Percentiles rank a stretch among this genome's conserved stretches.
phyloP scores from a whole-genome alignment of 177 flowering plant species.

The Tripterygium wilfordii region DNA sequence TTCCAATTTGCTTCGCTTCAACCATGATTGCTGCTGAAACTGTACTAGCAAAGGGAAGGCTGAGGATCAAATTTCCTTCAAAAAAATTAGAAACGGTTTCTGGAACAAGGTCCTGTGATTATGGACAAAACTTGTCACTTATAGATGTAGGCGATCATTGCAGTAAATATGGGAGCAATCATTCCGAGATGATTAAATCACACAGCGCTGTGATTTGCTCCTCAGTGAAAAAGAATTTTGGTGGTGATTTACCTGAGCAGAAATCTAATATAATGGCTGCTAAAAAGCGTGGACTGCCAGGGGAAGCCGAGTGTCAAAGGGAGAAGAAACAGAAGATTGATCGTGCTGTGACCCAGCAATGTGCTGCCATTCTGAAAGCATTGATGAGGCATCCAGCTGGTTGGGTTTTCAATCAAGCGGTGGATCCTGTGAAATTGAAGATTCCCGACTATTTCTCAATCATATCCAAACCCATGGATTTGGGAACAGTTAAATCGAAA shows the following conservation, averaged over 20 bases:
- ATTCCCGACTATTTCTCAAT: constrained; percentile 83
- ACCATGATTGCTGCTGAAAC: constrained; percentile 28
- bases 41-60: constrained; percentile 15
- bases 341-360: constrained; percentile 29
- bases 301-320: constrained; percentile 19
- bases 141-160: constrained; percentile 5
- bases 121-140: constrained; percentile 7
- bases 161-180: constrained; percentile 6
- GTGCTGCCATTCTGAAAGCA: constrained; percentile 43
- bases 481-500: constrained; percentile 70
- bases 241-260: constrained; percentile 4
- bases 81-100: constrained; percentile 21
- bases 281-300: constrained; percentile 37
- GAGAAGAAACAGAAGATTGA: constrained; percentile 62
- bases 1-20: neutral
- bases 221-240: neutral
- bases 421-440: constrained; percentile 60
- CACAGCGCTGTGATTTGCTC: too few species aligned
- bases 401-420: constrained; percentile 61
- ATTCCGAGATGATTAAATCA: neutral
- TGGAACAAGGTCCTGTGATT: constrained; percentile 8
- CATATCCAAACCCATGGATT: constrained; percentile 78
- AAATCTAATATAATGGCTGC: constrained; percentile 11
- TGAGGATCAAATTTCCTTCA: constrained; percentile 34
- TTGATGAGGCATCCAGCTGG: constrained; percentile 48